Base-by-base conservation (phyloP, 2,329 filamentous ascomycete species). In the Colletotrichum falcatum region DNA sequence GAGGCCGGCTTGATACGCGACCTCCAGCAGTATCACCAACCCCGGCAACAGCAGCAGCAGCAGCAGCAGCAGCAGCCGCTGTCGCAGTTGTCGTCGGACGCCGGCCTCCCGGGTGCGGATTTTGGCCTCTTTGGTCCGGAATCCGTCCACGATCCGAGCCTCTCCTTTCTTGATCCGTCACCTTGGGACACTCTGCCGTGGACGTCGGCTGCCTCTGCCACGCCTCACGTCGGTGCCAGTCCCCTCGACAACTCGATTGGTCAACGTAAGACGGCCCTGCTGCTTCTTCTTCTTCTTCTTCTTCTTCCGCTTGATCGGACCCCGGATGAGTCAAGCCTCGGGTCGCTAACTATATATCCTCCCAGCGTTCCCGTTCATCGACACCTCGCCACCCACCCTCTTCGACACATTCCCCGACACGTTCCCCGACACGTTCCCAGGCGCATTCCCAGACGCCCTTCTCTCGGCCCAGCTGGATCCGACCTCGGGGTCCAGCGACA, bases 391-490 rank as follows among this genome's bases (percentile, higher is more conserved):
- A 46, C 67, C 67, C 18, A 58, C 63, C 63, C 63, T 70, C 56
- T 70, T 70, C 51, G 63, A 70, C 62, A 66, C 67, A 18, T 66
- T 70, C 66, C 33, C 62, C 9, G 63, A 70, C 20, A 14, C 64
- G 14, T 70, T 67, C 64, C 48, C 67, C 16, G 58, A 70, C 42
- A 63, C 63, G 9, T 51, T 64, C 23, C 58, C 64, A 46, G 63
- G 66, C 62, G 62, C 67, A 18, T 66, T 70, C 66, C 33, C 62
- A 6, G 63, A 70, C 20, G 7, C 30, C 18, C 20, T 55, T 3
- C 51, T 70, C 20, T 16, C 58, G 6, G 30, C 35, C 12, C 58
- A 44, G 49, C 64, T 67, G 44, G 67, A 70, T 12, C 53, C 64
- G 12, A 16, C 53, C 67, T 67, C 62, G 23, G 64, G 56, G 11